Evolutionary conservation across 2,329 filamentous ascomycete species (phyloP), one percentile per base, ranked within the genome.

Genomic region (Talaromyces sp.): DNA sequence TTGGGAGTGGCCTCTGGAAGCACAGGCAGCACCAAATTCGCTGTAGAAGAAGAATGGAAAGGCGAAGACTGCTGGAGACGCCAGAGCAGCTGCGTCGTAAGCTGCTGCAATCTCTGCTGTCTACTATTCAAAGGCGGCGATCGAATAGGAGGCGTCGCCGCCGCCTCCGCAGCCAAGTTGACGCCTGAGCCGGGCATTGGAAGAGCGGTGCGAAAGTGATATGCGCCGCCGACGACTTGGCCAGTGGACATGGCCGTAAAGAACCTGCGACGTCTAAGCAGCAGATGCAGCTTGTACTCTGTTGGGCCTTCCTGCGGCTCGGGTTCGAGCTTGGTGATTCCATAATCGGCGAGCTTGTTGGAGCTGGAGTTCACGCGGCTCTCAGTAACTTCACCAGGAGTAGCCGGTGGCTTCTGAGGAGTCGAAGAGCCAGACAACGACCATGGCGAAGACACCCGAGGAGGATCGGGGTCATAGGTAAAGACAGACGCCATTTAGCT

Each of bases 61-160:
- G 92, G 91, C 9, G 91, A 96, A 1, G 93, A 97, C 73, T 99
- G 95, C 72, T 98, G 93, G 61, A 99, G 77, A 55, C 95, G 85
- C 95, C 95, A 99, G 7, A 99, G 80, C 27, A 99, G 81, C 74
- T 99, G 95, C 0, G 95, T 99, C 0, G 93, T 99, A 64, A 99
- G 79, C 70, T 97, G 92, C 71, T 96, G 89, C 17, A 98, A 82
- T 53, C 95, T 85, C 67, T 92, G 87, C 73, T 96, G 92, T 27
- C 92, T 87, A 30, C 87, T 88, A 69, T 93, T 88, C 53, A 78
- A 86, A 1, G 86, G 86, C 9, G 84, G 80, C 64, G 74, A 70
- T 61, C 73, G 77, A 49, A 75, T 72, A 8, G 57, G 60, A 17
- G 56, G 52, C 25, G 52, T 25, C 39, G 30, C 32, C 13, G 42